Evolutionary conservation across 345 rosid species (phyloP).

Genomic region (Populus ilicifolia): DNA sequence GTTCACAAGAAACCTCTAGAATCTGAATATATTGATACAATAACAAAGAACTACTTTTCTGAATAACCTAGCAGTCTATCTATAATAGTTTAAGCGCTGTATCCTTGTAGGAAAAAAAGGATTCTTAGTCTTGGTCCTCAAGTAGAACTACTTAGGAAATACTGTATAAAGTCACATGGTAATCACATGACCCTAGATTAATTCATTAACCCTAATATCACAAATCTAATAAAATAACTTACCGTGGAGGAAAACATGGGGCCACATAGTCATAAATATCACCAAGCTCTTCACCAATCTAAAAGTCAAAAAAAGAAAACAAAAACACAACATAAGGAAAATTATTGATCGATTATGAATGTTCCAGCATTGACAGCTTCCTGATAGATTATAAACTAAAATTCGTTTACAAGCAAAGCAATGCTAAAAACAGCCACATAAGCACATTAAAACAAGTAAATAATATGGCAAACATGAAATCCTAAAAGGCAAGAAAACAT

Average conservation of each 20-base stretch:
- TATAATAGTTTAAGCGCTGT: no score
- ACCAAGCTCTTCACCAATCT: constrained; percentile 99
- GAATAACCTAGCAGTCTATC: no score
- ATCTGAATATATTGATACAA: no score
- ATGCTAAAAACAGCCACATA: not conserved
- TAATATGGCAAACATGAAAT: not conserved
- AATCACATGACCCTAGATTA: no score
- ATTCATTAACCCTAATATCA: no score
- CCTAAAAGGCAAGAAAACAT: not conserved
- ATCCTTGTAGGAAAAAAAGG: no score
- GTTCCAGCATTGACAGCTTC: not conserved
- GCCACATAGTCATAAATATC: constrained; percentile 97
- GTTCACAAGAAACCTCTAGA: no score
- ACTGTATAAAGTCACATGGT: no score
- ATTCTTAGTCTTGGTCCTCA: no score
- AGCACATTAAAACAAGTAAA: not conserved
- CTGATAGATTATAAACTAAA: not conserved
- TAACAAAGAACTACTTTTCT: no score
- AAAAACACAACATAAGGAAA: not conserved
- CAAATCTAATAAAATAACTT: not conserved
- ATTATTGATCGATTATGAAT: not conserved
- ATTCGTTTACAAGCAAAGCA: not conserved
- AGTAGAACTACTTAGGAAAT: no score
- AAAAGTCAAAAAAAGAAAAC: constrained; percentile 25
- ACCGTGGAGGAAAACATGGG: constrained; percentile 98